These are phyloP conservation scores for Carnegiea gigantea DNA, from an alignment of 179 eudicot genomes.

Conservation along the genomic window DNA sequence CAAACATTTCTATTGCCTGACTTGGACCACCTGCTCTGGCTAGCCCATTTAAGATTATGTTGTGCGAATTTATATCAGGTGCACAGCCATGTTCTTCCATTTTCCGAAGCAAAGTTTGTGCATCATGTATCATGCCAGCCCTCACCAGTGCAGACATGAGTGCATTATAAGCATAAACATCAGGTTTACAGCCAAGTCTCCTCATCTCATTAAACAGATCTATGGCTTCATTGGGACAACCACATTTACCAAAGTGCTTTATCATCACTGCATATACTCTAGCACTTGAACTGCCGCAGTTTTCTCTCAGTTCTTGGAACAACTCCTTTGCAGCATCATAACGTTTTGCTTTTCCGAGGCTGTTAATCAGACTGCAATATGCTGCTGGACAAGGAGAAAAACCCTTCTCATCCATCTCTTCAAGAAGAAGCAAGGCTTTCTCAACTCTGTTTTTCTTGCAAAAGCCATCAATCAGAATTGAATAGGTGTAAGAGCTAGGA, in stretches of 20 bases:
- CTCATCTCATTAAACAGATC: slow-evolving; percentile 87
- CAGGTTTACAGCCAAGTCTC: slow-evolving; percentile 65
- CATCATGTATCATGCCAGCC: slow-evolving; percentile 76
- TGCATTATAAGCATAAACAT: slow-evolving; percentile 81
- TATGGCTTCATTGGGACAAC: slow-evolving; percentile 61
- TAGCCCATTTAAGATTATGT: slow-evolving; percentile 79
- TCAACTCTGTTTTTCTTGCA: slow-evolving; percentile 82
- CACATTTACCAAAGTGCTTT: slow-evolving; percentile 82
- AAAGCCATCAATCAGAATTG: slow-evolving; percentile 87
- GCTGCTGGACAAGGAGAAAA: slow-evolving; percentile 97
- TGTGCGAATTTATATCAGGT: slow-evolving; percentile 78
- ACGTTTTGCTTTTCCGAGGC: slow-evolving; percentile 86
- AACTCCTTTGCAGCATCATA: slow-evolving; percentile 91
- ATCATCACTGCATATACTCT: slow-evolving; percentile 96
- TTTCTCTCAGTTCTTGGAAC: slow-evolving; percentile 87
- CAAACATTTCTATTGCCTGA: slow-evolving; percentile 68
- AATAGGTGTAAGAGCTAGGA: slow-evolving; percentile 86
- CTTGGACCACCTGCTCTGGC: slow-evolving; percentile 76
- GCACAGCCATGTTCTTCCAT: slow-evolving; percentile 82
- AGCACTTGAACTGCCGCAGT: slow-evolving; percentile 79
- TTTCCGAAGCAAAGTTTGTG: slow-evolving; percentile 55
- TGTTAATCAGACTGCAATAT: slow-evolving; percentile 85
- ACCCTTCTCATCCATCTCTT: slow-evolving; percentile 98
- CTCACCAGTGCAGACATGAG: slow-evolving; percentile 93
- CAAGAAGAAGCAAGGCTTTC: slow-evolving; percentile 82